Percentiles rank a stretch among this genome's conserved stretches.
Conservation (phyloP, 2,329 filamentous ascomycete genomes). For the Geoglossum cookeanum region DNA sequence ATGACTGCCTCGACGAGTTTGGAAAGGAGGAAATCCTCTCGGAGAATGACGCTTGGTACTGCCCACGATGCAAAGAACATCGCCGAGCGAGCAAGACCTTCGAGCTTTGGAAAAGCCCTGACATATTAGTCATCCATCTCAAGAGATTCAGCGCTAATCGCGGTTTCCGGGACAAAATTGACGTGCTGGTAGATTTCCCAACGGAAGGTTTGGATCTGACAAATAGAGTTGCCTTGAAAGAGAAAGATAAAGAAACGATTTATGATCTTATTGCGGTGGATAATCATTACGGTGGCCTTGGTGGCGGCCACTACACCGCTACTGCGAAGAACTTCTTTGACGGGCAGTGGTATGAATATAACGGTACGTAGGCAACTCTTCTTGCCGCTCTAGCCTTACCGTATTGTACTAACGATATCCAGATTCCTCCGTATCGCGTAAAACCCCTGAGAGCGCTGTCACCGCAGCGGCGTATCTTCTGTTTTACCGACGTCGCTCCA, state of each 20-base stretch:
- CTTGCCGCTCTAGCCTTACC: neutral
- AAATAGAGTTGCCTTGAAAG: constrained; percentile 57
- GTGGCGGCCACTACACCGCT: constrained; percentile 91
- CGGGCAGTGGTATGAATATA: constrained; percentile 86
- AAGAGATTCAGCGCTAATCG: constrained; percentile 85
- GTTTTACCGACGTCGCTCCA: constrained; percentile 81
- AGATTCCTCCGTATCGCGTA: constrained; percentile 51
- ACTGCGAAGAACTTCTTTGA: constrained; percentile 86
- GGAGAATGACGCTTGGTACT: constrained; percentile 95
- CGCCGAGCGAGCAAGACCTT: constrained; percentile 88
- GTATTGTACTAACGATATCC: neutral
- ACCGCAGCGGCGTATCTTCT: constrained; percentile 72
- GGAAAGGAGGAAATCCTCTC: constrained; percentile 86
- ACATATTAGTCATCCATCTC: constrained; percentile 85
- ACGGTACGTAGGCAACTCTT: constrained; percentile 41
- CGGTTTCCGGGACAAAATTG: constrained; percentile 73
- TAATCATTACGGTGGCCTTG: constrained; percentile 83
- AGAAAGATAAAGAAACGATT: constrained; percentile 61
- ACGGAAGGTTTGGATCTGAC: constrained; percentile 71
- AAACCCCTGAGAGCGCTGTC: constrained; percentile 40
- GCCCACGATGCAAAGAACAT: constrained; percentile 85
- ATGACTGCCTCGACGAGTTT: constrained; percentile 87
- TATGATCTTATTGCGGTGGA: constrained; percentile 95
- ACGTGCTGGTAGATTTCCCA: constrained; percentile 80
- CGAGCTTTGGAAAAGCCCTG: constrained; percentile 89